Evolutionary conservation across 2,329 filamentous ascomycete species (phyloP), one percentile per base, ranked within the genome.

Genomic region (Monilinia vaccinii-corymbosi): DNA sequence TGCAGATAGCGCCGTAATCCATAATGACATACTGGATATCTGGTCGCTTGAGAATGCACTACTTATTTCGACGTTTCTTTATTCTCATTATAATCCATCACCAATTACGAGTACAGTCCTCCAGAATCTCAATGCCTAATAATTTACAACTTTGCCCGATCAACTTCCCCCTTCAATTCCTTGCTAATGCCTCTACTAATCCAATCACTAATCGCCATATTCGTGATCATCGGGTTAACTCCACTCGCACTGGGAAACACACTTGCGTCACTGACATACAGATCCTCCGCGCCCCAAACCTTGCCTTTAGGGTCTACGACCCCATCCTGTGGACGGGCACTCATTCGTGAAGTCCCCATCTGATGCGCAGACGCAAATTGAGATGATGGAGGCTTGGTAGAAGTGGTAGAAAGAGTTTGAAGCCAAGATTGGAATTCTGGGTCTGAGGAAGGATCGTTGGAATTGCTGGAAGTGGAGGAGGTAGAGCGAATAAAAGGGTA

Each of bases 181-280:
- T 72, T 74, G n/a, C 73, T 76, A 48, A 88, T 71, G 0, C 79
- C 78, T 67, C 79, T 75, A 3, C 82, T 82, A 63, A 89, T 85
- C 74, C 81, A 82, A 69, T 88, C 83, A 52, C 83, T 78, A 67
- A 88, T 80, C 1, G 83, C 82, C 88, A 92, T 90, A 60, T 77
- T 80, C 14, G 88, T 91, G 47, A 91, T 77, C 89, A 93, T 92
- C 14, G 89, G 89, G 71, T 92, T 92, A 34, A 91, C 88, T 1
- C 89, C 89, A 70, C 84, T 89, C 13, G 88, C 87, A 60, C 81
- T 86, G 1, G 87, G 89, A 63, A 92, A 88, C 13, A 90, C 84
- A 71, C 86, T 90, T 48, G 87, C 83, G 72, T 93, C 89, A 11
- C 85, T 83, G 21, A 92, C 82, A 69, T 84, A 90, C 66, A 92